Percentiles rank a stretch among this genome's conserved stretches.
Evolutionary conservation across 2,329 filamentous ascomycete species (phyloP).

Genomic region (Fusarium gaditjirri): DNA sequence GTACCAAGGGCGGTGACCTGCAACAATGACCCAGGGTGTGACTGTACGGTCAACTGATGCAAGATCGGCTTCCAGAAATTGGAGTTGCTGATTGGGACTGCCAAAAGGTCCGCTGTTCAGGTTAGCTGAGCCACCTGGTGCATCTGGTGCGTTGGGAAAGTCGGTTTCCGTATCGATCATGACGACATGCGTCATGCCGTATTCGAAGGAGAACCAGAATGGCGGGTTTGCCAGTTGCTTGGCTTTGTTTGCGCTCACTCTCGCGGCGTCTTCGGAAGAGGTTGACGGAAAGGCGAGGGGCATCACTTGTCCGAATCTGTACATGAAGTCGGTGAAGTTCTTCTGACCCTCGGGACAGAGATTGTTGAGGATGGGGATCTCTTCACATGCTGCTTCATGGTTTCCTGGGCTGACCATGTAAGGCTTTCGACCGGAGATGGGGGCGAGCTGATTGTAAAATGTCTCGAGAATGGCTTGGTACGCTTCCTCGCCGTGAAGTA

Average conservation of each 20-base stretch:
- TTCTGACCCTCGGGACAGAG: constrained; percentile 25
- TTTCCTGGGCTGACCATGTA: constrained; percentile 28
- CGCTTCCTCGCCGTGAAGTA: constrained; percentile 13
- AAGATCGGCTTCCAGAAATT: constrained; percentile 44
- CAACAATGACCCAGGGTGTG: constrained; percentile 58
- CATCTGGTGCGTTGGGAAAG: constrained; percentile 33
- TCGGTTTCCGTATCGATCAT: constrained; percentile 55
- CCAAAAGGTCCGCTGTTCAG: constrained; percentile 23
- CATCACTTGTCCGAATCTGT: constrained; percentile 7
- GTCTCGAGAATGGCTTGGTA: constrained; percentile 22
- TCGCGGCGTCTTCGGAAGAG: not conserved
- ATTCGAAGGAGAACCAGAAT: constrained; percentile 43
- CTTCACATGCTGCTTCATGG: constrained; percentile 23
- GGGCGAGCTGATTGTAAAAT: constrained; percentile 21
- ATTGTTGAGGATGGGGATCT: constrained; percentile 9
- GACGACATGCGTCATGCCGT: constrained; percentile 45
- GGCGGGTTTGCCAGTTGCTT: constrained; percentile 27
- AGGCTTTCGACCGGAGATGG: constrained; percentile 6
- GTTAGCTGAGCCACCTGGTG: constrained; percentile 14
- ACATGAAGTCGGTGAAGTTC: constrained; percentile 32
- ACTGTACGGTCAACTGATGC: constrained; percentile 64
- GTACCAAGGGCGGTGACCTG: constrained; percentile 62
- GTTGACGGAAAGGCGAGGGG: constrained; percentile 9
- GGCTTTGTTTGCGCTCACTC: constrained; percentile 27
- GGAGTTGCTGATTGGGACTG: constrained; percentile 8